A percentile compares a stretch with the other conserved stretches of the same genome.
Evolutionary conservation across 306 rosid genomes (phyloP).

Genomic region (Cicer chorassanicum): DNA sequence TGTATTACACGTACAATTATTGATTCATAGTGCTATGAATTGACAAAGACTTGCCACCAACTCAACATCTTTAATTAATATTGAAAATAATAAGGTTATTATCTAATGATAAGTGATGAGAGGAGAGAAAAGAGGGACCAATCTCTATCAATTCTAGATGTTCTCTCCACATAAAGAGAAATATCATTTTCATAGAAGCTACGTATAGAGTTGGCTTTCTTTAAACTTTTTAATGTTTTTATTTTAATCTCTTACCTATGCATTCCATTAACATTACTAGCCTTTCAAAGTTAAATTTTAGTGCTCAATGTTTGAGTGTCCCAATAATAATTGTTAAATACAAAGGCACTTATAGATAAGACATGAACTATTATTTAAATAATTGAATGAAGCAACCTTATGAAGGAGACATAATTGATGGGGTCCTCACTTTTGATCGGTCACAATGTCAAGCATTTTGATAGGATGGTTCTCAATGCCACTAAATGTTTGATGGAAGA

Average conservation of each 20-base stretch:
- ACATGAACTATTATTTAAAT: neutral
- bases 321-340: constrained; percentile 8
- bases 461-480: constrained; percentile 24
- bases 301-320: constrained; percentile 10
- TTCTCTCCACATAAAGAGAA: constrained; percentile 29
- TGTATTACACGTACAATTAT: constrained; percentile 29
- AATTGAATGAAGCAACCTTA: neutral
- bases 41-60: constrained; percentile 59
- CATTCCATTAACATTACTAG: constrained; percentile 20
- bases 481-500: neutral
- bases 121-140: constrained; percentile 17
- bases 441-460: neutral
- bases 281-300: constrained; percentile 21
- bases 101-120: constrained; percentile 43
- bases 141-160: constrained; percentile 45
- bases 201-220: constrained; percentile 41
- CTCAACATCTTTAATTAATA: constrained; percentile 35
- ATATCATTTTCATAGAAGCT: constrained; percentile 40
- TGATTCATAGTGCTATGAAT: constrained; percentile 38
- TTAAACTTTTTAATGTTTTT: constrained; percentile 27
- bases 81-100: constrained; percentile 29
- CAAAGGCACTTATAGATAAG: constrained; percentile 19
- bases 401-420: neutral
- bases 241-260: neutral
- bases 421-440: constrained; percentile 8